These are phyloP conservation scores for Eustoma russellianum DNA, from an alignment of 257 asterid species.

Conservation along the genomic window DNA sequence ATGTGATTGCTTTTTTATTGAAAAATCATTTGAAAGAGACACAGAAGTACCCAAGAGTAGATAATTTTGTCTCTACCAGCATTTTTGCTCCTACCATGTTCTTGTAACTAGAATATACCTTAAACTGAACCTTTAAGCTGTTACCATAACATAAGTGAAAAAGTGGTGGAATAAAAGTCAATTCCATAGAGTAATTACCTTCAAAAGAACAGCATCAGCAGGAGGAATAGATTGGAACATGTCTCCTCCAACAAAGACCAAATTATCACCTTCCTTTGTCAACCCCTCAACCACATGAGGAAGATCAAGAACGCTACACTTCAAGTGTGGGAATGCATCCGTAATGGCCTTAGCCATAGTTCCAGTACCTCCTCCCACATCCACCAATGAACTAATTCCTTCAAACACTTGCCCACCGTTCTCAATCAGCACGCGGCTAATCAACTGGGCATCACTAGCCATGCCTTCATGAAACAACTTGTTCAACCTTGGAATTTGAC, in stretches of 20 bases:
- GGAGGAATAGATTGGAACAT: slow-evolving; percentile 5
- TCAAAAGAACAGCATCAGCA: slow-evolving; percentile 5
- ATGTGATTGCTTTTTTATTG: no score
- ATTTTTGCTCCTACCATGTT: no score
- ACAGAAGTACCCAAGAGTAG: no score
- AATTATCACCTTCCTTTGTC: not conserved
- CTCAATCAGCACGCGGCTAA: slow-evolving; percentile 4
- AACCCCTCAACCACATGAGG: slow-evolving; percentile 1
- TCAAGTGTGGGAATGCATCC: not conserved
- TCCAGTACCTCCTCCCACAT: not conserved
- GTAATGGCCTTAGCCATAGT: not conserved
- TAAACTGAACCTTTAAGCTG: no score
- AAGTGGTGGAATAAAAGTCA: no score
- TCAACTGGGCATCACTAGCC: slow-evolving; percentile 18
- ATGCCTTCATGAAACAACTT: slow-evolving; percentile 19
- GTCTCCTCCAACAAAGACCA: slow-evolving; percentile 2
- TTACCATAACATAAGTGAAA: no score
- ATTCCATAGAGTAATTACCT: not conserved
- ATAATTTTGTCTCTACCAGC: no score
- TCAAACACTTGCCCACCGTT: slow-evolving; percentile 11
- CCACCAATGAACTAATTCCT: slow-evolving; percentile 11
- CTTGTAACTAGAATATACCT: no score
- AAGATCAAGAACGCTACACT: not conserved
- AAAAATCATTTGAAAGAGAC: no score
- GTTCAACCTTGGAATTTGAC: slow-evolving; percentile 8